Evolutionary conservation across 768 basidiomycete genomes (phyloP).

Genomic region (Pseudohyphozyma bogoriensis): DNA sequence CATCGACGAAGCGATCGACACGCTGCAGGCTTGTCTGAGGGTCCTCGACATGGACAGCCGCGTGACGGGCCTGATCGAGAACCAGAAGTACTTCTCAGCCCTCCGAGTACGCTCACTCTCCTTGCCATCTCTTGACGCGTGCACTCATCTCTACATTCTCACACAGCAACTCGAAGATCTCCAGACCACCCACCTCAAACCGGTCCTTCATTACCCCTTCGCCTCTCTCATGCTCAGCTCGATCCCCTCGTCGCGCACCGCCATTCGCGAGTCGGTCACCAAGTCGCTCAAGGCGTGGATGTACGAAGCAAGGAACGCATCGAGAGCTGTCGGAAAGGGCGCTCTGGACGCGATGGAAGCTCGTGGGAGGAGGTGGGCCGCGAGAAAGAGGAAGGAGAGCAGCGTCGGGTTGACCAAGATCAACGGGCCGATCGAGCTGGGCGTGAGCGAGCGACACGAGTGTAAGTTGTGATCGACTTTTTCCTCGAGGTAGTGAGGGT

Average conservation of each 20-base stretch:
- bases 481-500: background rate
- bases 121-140: constrained; percentile 12
- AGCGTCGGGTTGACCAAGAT: constrained; percentile 67
- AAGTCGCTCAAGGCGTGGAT: constrained; percentile 95
- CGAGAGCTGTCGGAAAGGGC: constrained; percentile 69
- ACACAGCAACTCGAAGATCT: constrained; percentile 82
- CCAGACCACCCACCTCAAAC: constrained; percentile 63
- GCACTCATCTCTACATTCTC: constrained; percentile 5
- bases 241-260: constrained; percentile 73
- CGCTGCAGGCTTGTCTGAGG: constrained; percentile 80
- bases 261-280: constrained; percentile 87
- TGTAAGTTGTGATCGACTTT: constrained; percentile 50
- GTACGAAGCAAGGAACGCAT: constrained; percentile 81
- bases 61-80: constrained; percentile 82
- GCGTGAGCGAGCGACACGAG: constrained; percentile 86
- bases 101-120: constrained; percentile 59
- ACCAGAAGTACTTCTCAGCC: constrained; percentile 94
- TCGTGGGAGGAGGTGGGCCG: constrained; percentile 62
- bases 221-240: constrained; percentile 85
- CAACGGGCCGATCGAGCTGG: constrained; percentile 56
- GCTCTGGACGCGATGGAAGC: constrained; percentile 84
- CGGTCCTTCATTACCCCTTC: constrained; percentile 82
- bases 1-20: constrained; percentile 93
- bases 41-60: constrained; percentile 86
- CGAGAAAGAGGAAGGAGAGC: constrained; percentile 73